Evolutionary conservation across 176 grass and related monocot species (phyloP).

Genomic region (Carex kokanica): DNA sequence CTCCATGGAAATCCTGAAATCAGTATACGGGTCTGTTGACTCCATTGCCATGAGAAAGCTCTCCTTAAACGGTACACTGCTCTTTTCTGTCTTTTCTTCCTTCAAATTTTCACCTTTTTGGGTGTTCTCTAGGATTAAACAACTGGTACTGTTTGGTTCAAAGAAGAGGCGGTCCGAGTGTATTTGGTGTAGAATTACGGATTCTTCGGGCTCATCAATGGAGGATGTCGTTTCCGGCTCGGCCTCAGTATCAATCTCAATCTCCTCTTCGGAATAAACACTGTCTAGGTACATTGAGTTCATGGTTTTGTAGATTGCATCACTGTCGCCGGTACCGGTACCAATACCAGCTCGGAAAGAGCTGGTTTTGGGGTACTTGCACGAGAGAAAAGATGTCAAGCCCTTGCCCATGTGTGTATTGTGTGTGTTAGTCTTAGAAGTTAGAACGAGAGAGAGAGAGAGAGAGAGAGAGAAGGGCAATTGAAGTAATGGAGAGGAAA

Average conservation of each 20-base stretch:
- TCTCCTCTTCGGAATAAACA: slow-evolving; percentile 30
- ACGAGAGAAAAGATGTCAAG: slow-evolving; percentile 61
- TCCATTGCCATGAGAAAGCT: slow-evolving; percentile 90
- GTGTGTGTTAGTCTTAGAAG: not conserved
- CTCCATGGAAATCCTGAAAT: slow-evolving; percentile 86
- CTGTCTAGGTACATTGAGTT: slow-evolving; percentile 42
- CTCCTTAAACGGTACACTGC: slow-evolving; percentile 47
- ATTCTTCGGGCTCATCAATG: slow-evolving; percentile 17
- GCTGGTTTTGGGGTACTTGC: slow-evolving; percentile 42
- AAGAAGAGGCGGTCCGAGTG: slow-evolving; percentile 54
- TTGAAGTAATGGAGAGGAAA: slow-evolving; percentile 29
- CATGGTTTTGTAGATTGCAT: slow-evolving; percentile 35
- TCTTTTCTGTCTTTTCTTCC: not conserved
- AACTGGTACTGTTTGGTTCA: slow-evolving; percentile 46
- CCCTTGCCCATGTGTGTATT: slow-evolving; percentile 42
- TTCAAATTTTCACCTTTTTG: not conserved
- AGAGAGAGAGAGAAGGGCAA: slow-evolving; percentile 5
- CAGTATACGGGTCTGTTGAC: slow-evolving; percentile 65
- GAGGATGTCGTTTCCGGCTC: slow-evolving; percentile 15
- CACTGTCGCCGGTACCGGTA: not conserved
- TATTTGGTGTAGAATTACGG: slow-evolving; percentile 22
- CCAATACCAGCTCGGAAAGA: slow-evolving; percentile 51
- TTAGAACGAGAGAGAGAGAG: slow-evolving; percentile 30
- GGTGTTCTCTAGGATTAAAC: slow-evolving; percentile 56
- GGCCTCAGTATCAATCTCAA: slow-evolving; percentile 26